Conservation (phyloP, 2,329 filamentous ascomycete species). For the Cladosporium phlei region DNA sequence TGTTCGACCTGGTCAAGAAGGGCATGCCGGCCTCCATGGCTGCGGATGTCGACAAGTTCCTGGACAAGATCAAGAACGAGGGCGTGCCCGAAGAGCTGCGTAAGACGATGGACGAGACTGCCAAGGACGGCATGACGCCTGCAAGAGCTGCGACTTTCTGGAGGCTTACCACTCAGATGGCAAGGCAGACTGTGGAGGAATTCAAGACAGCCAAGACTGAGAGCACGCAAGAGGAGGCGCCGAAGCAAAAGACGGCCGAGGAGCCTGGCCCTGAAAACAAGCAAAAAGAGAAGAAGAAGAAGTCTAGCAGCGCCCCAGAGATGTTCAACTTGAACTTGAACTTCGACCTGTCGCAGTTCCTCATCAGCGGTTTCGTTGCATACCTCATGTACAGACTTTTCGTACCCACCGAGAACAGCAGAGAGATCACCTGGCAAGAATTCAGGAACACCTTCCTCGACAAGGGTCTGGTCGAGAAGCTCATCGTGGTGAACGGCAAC, state of each 20-base stretch:
- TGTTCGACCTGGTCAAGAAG: constrained; percentile 53
- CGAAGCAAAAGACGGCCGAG: constrained; percentile 42
- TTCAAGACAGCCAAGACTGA: constrained; percentile 30
- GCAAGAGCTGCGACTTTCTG: constrained; percentile 61
- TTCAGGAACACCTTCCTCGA: constrained; percentile 89
- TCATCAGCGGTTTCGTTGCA: constrained; percentile 56
- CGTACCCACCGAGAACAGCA: constrained; percentile 59
- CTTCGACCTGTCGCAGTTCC: constrained; percentile 51
- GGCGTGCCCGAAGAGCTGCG: constrained; percentile 67
- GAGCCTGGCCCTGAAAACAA: constrained; percentile 41
- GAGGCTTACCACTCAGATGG: constrained; percentile 52
- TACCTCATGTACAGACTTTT: constrained; percentile 62
- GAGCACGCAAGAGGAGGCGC: constrained; percentile 20
- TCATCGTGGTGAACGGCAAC: constrained; percentile 72
- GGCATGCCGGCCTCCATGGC: constrained; percentile 60
- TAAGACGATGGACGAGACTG: constrained; percentile 55
- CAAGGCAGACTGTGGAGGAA: constrained; percentile 47
- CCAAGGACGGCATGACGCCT: constrained; percentile 50
- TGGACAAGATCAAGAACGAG: constrained; percentile 60
- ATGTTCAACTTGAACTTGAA: constrained; percentile 43
- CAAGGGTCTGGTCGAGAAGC: constrained; percentile 90
- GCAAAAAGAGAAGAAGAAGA: constrained; percentile 37
- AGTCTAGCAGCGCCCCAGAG: constrained; percentile 34
- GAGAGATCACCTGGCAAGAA: constrained; percentile 97
- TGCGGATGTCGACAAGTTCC: constrained; percentile 54